phyloP scores from a whole-genome alignment of 257 asterid species.

The Nicotiana noctiflora region DNA sequence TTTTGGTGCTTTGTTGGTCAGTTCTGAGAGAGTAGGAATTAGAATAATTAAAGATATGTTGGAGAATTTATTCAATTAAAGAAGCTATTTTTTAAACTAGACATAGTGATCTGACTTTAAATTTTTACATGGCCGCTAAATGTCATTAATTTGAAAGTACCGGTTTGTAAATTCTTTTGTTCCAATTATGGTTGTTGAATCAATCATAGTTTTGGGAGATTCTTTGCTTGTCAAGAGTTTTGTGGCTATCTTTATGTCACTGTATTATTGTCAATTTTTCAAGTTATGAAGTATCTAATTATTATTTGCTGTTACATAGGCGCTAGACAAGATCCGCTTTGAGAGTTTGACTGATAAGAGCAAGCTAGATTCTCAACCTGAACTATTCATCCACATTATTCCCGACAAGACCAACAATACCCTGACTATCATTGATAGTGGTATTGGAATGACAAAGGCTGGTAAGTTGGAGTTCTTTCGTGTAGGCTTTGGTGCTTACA shows the following conservation, averaged over 20 bases:
- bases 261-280: neutral
- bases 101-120: neutral
- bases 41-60: neutral
- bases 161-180: neutral
- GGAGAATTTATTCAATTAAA: neutral
- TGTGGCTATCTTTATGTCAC: neutral
- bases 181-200: neutral
- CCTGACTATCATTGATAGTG: slow-evolving; percentile 51
- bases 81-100: neutral
- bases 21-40: neutral
- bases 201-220: neutral
- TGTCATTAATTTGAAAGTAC: neutral
- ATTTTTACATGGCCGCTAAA: neutral
- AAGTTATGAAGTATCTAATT: neutral
- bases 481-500: neutral
- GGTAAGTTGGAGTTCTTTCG: slow-evolving; percentile 30
- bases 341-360: slow-evolving; percentile 61
- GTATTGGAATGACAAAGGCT: slow-evolving; percentile 71
- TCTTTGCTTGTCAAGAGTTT: neutral
- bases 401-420: slow-evolving; percentile 58
- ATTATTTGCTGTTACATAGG: slow-evolving; percentile 16
- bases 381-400: slow-evolving; percentile 47
- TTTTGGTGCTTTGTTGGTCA: neutral
- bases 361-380: slow-evolving; percentile 59
- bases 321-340: slow-evolving; percentile 56